Evolutionary conservation across 129 eudicot genomes (phyloP).

Genomic region (Sambucus nigra): DNA sequence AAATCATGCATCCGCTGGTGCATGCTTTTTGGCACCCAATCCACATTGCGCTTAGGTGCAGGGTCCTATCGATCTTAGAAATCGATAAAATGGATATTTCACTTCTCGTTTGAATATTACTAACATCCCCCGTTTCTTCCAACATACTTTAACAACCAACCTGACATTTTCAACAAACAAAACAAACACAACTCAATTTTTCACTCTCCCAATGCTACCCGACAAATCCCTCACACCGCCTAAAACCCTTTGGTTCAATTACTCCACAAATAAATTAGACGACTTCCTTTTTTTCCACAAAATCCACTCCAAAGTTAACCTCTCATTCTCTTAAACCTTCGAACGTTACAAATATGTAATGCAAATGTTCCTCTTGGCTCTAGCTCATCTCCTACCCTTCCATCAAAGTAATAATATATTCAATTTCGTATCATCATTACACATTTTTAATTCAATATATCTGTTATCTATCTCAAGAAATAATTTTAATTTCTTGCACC

Average conservation of each 20-base stretch:
- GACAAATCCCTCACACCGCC: slow-evolving; percentile 34
- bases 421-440: not conserved
- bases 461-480: not conserved
- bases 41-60: no score
- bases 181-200: no score
- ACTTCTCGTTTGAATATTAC: no score
- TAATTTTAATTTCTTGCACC: slow-evolving; percentile 22
- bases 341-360: slow-evolving; percentile 53
- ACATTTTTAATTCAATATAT: no score
- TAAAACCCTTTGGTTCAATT: slow-evolving; percentile 66
- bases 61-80: no score
- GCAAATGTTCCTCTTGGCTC: slow-evolving; percentile 57
- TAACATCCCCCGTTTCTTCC: no score
- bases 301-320: slow-evolving; percentile 64
- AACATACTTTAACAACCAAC: no score
- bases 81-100: no score
- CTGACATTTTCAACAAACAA: no score
- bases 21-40: no score
- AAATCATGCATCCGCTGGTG: no score
- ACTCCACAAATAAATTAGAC: slow-evolving; percentile 68
- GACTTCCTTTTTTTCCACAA: slow-evolving; percentile 78
- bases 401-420: slow-evolving; percentile 31
- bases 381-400: slow-evolving; percentile 81
- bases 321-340: slow-evolving; percentile 31
- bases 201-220: slow-evolving; percentile 38